Percentiles rank a stretch among this genome's conserved stretches.
These are phyloP conservation scores for Fraxinus excelsior DNA, from an alignment of 257 asterid species.

Conservation along the genomic window DNA sequence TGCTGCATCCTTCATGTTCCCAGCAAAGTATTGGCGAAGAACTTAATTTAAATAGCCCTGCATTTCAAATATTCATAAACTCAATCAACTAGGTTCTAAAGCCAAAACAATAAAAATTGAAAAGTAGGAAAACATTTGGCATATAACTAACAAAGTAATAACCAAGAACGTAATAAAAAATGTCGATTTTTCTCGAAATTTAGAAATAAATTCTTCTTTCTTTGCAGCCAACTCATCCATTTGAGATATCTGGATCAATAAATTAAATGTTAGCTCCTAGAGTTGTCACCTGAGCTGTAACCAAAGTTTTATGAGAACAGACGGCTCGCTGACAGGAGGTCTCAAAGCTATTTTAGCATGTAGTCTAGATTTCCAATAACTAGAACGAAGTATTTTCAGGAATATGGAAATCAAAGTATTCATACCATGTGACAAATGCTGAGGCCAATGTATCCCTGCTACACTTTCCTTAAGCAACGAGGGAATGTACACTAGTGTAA, in stretches of 20 bases:
- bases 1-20: constrained; percentile 95
- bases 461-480: not conserved
- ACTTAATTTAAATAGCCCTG: too few species aligned
- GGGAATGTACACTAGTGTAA: not conserved
- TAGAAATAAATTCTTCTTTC: constrained; percentile 47
- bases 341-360: constrained; percentile 6
- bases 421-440: not conserved
- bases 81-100: too few species aligned
- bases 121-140: too few species aligned
- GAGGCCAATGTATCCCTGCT: not conserved
- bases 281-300: constrained; percentile 8
- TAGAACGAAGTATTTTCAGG: not conserved
- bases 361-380: constrained; percentile 10
- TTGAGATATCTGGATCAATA: constrained; percentile 52
- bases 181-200: constrained; percentile 60
- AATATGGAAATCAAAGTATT: not conserved
- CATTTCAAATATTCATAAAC: too few species aligned
- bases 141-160: too few species aligned
- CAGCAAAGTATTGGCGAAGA: constrained; percentile 85
- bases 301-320: constrained; percentile 16
- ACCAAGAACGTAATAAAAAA: too few species aligned
- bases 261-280: constrained; percentile 19
- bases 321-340: constrained; percentile 7
- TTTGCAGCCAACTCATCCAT: constrained; percentile 59
- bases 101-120: too few species aligned